Evolutionary conservation across 208 protist genomes (phyloP), one percentile per base, ranked within the genome.

Genomic region (Strigomonas culicis): DNA sequence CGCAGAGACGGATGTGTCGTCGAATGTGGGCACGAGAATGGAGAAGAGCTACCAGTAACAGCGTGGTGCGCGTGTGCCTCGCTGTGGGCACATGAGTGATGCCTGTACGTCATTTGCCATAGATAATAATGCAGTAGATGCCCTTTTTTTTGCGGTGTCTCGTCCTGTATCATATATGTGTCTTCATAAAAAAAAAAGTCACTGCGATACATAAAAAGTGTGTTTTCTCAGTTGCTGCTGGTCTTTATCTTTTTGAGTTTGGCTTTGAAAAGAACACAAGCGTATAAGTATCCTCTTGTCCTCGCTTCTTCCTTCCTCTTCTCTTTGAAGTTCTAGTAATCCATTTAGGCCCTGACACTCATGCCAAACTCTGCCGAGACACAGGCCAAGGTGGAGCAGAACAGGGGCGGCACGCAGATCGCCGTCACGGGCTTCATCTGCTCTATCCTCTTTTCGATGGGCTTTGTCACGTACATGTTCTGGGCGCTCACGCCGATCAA

Each of bases 391-490:
- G 34, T 39, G 28, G 52, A 27, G 31, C 31, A 8, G 52, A 22
- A 21, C 30, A 64, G 21, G 27, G 41, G 27, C 39, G 28, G n/a
- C 4, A 36, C 53, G 11, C 53, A 59, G 53, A 72, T 84, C 1
- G 90, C 90, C 51, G 92, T 94, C 62, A 95, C 90, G 53, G 92
- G 92, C 60, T 96, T 97, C 73, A 93, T 96, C 51, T 72, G 71
- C 0, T 93, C 72, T 27, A 63, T 94, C 30, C 62, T 94, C 17
- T 83, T 84, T 44, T 79, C 86, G 0, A 64, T 74, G 10, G 50
- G 72, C 28, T 75, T 82, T 21, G 72, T 79, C 21, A 50, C 66
- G 36, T 97, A 93, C 71, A 66, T 96, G 28, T 30, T 94, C 4
- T 97, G 88, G 88, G 74, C 88, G 1, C 72, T 86, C 21, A 36